Conservation (phyloP, 257 asterid genomes). For the Solanum phureja region DNA sequence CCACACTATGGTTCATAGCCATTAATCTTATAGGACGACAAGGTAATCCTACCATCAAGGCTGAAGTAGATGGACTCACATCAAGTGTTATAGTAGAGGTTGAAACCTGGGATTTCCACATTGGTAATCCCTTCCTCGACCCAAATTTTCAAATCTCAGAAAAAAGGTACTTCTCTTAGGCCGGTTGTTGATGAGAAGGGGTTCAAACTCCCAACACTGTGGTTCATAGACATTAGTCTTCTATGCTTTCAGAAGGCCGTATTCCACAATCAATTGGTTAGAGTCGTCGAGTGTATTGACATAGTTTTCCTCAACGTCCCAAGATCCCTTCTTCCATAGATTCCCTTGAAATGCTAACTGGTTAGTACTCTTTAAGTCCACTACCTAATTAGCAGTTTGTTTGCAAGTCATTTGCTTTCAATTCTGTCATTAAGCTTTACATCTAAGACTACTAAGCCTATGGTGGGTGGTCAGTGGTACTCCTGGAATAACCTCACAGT, state of each 20-base stretch:
- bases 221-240: not conserved
- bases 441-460: not conserved
- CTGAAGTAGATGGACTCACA: not conserved
- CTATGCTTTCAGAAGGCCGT: not conserved
- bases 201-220: not conserved
- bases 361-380: not conserved
- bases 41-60: not conserved
- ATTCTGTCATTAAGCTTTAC: not conserved
- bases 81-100: not conserved
- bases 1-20: not conserved
- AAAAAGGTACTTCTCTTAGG: not conserved
- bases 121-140: not conserved
- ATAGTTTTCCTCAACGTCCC: not conserved
- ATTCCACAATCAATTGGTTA: not conserved
- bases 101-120: not conserved
- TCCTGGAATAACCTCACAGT: not conserved
- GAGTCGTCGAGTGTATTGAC: not conserved
- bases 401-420: not conserved
- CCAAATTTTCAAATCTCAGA: not conserved
- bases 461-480: not conserved
- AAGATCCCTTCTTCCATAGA: not conserved
- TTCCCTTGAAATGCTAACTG: not conserved
- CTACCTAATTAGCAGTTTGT: not conserved
- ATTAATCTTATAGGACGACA: not conserved
- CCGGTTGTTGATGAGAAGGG: not conserved